Percentiles rank a stretch among this genome's conserved stretches.
These are phyloP conservation scores for Raphanus sativus DNA, from an alignment of 345 rosid species.

Conservation along the genomic window DNA sequence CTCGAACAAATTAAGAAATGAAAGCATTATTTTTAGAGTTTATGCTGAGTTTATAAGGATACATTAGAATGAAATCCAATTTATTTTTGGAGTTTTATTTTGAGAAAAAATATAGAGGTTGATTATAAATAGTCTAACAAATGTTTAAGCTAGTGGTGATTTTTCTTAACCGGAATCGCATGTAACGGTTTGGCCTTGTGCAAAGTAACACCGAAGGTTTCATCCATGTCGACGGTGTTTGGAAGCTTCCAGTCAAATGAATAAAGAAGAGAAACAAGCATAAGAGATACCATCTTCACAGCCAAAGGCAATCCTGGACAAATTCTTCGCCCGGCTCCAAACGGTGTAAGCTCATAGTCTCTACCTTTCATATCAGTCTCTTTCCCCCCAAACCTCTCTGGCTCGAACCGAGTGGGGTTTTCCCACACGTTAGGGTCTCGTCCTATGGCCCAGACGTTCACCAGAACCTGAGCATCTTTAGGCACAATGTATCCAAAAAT, in stretches of 20 bases:
- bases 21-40: background rate
- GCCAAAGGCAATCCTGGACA: slow-evolving; percentile 46
- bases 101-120: too few relatives aligned
- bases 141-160: background rate
- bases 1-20: background rate
- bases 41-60: background rate
- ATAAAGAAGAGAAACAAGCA: slow-evolving; percentile 47
- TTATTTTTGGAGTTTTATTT: too few relatives aligned
- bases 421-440: slow-evolving; percentile 41
- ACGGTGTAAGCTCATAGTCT: slow-evolving; percentile 34
- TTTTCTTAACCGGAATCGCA: slow-evolving; percentile 26
- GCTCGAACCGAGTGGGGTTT: slow-evolving; percentile 30
- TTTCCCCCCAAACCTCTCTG: slow-evolving; percentile 36
- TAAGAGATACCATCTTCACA: slow-evolving; percentile 37
- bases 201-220: slow-evolving; percentile 32
- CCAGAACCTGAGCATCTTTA: slow-evolving; percentile 39
- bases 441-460: slow-evolving; percentile 44
- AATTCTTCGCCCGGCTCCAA: slow-evolving; percentile 37
- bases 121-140: too few relatives aligned
- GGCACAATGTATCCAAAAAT: slow-evolving; percentile 37
- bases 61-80: too few relatives aligned
- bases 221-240: slow-evolving; percentile 34
- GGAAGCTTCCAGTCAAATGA: slow-evolving; percentile 53
- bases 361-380: slow-evolving; percentile 31
- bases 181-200: slow-evolving; percentile 37